Evolutionary conservation across 768 basidiomycete species (phyloP).

Genomic region (Sporobolomyces phaffii): DNA sequence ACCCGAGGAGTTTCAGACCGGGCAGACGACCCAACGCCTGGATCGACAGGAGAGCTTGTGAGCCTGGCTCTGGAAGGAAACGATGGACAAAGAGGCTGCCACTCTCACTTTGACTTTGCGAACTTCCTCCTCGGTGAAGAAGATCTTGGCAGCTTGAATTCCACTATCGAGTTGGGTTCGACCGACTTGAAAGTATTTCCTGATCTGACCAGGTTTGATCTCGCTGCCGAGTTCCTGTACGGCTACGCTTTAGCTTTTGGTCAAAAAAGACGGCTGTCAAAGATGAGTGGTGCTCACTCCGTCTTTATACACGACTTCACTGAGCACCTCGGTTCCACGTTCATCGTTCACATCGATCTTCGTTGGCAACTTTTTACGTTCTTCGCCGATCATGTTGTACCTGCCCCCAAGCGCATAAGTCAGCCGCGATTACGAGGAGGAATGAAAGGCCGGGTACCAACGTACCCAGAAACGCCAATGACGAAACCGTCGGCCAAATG

Average conservation of each 20-base stretch:
- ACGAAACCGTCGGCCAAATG: conserved; percentile 54
- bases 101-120: conserved; percentile 39
- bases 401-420: conserved; percentile 48
- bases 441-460: no score
- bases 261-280: background rate
- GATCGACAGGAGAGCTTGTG: conserved; percentile 47
- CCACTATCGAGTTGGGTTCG: conserved; percentile 36
- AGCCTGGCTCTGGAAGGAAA: background rate
- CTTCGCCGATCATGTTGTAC: conserved; percentile 80
- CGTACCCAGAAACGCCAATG: conserved; percentile 48
- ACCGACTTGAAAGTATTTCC: conserved; percentile 48
- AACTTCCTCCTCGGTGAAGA: conserved; percentile 38
- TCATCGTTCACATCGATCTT: conserved; percentile 57
- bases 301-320: conserved; percentile 68
- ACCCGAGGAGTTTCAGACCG: conserved; percentile 89
- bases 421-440: background rate
- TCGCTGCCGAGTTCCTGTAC: conserved; percentile 44
- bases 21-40: conserved; percentile 71
- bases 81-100: no score
- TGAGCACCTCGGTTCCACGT: conserved; percentile 53
- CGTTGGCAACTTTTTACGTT: conserved; percentile 72
- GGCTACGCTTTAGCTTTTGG: no score
- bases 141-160: conserved; percentile 35
- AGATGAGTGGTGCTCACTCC: no score
- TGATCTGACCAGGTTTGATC: conserved; percentile 45